Base-by-base conservation (phyloP, 345 rosid genomes). In the Citrus mangshanensis region DNA sequence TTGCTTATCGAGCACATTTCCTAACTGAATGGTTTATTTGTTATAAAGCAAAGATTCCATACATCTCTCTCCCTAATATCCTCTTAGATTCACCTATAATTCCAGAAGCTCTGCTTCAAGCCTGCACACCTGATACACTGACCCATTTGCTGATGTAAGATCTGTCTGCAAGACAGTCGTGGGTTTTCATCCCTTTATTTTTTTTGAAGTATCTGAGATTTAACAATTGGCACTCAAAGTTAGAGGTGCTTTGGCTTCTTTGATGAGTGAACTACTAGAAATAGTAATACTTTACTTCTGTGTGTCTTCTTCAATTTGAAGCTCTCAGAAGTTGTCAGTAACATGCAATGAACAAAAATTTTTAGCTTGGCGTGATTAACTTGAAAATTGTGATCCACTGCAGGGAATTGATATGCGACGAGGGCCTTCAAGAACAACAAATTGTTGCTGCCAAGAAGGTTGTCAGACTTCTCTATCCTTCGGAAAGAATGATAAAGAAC, bases 51-150 rank as follows among this genome's bases (percentile, higher is more conserved):
- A 95, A 92, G 84, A 88, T 95, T 80, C 95, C 89, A 30, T 91
- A 90, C 80, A 89, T 93, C 18, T 95, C 98, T 76, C 93, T 95
- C 25, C 97, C 97, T 68, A 95, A 95, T 79, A 93, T 95, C 82
- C 92, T 95, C 80, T 61, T 89, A 74, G 88, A 90, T 80, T 86
- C 91, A 34, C 89, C 92, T 49, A 80, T 89, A 79, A 89, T 95
- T 78, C 98, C 98, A 4, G 98, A 95, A 87, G 94, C 91, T 70
- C 89, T 92, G 34, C 89, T 93, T 85, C 89, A 86, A 82, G 89
- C 85, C 27, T 95, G 99, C 84, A 91, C 87, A n/a, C 92, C 98
- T 4, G 35, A 73, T 4, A 89, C 85, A 56, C 88, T 95, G 38
- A 87, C 93, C 58, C 80, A 81, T 10, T 77, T 84, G 80, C 91